phyloP scores from a whole-genome alignment of 768 basidiomycete genomes.

The Suillus cothurnatus region DNA sequence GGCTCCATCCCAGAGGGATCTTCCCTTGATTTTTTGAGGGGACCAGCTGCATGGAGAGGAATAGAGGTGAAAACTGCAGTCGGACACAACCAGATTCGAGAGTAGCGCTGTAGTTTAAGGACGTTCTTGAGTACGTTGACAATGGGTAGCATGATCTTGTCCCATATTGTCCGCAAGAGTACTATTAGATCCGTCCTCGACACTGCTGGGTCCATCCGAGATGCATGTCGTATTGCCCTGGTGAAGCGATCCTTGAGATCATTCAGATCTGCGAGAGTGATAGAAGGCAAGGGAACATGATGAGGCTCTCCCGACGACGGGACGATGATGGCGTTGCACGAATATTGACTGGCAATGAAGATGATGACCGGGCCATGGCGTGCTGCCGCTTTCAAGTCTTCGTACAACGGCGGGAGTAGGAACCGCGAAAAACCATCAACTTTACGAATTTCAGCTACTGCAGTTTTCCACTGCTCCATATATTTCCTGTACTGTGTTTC shows the following conservation, averaged over 20 bases:
- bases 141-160: background rate
- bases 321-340: background rate
- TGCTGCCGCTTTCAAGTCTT: background rate
- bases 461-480: background rate
- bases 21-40: background rate
- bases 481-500: no score
- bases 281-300: rapidly evolving
- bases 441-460: background rate
- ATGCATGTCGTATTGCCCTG: background rate
- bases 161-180: background rate
- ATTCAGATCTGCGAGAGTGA: background rate
- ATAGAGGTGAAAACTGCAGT: background rate
- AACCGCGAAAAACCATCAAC: background rate
- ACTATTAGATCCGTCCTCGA: rapidly evolving
- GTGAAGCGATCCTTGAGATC: background rate
- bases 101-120: background rate
- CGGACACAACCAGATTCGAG: slow-evolving; percentile 20
- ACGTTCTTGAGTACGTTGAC: background rate
- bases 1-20: background rate
- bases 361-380: background rate
- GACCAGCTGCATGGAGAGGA: slow-evolving; percentile 6
- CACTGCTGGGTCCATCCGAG: background rate
- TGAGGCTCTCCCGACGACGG: background rate
- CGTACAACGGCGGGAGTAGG: background rate
- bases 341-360: background rate